These are phyloP conservation scores for Chalara sp. DNA, from an alignment of 2,329 filamentous ascomycete genomes.

Conservation along the genomic window DNA sequence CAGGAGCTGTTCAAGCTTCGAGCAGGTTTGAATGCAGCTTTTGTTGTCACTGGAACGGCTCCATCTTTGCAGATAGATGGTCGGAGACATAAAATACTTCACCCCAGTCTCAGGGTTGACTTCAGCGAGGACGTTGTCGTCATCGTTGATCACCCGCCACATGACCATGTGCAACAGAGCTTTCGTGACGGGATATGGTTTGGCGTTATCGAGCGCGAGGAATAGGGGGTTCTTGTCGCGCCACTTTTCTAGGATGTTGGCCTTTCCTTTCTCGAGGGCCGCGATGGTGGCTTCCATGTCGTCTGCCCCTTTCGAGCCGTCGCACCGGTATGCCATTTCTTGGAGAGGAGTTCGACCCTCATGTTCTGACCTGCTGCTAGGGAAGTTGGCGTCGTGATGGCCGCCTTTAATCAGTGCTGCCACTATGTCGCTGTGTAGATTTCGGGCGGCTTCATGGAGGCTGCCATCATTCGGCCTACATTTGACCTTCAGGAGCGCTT, in stretches of 20 bases:
- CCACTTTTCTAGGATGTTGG: conserved; percentile 20
- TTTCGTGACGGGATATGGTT: conserved; percentile 18
- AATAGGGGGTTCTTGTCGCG: conserved; percentile 19
- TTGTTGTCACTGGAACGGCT: background rate
- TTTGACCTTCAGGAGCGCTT: conserved; percentile 20
- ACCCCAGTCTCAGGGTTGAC: conserved; percentile 12
- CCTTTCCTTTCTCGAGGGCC: conserved; percentile 16
- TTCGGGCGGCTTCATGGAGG: conserved; percentile 26
- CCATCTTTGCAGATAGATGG: conserved; percentile 24
- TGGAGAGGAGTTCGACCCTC: conserved; percentile 24
- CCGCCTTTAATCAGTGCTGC: conserved; percentile 18
- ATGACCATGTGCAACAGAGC: background rate
- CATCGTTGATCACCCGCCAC: conserved; percentile 9
- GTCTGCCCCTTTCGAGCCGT: conserved; percentile 1
- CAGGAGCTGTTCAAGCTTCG: background rate
- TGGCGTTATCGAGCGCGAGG: conserved; percentile 25
- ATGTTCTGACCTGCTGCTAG: conserved; percentile 20
- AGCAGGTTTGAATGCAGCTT: background rate
- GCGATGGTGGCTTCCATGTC: conserved; percentile 19
- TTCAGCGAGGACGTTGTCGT: conserved; percentile 20
- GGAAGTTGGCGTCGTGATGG: conserved; percentile 23
- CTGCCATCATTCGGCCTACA: conserved; percentile 26
- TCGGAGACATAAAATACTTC: conserved; percentile 24
- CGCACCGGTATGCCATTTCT: conserved; percentile 20
- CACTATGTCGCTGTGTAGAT: conserved; percentile 22